Evolutionary conservation across 202 grass and related monocot genomes (phyloP).

Genomic region (Setaria viridis): DNA sequence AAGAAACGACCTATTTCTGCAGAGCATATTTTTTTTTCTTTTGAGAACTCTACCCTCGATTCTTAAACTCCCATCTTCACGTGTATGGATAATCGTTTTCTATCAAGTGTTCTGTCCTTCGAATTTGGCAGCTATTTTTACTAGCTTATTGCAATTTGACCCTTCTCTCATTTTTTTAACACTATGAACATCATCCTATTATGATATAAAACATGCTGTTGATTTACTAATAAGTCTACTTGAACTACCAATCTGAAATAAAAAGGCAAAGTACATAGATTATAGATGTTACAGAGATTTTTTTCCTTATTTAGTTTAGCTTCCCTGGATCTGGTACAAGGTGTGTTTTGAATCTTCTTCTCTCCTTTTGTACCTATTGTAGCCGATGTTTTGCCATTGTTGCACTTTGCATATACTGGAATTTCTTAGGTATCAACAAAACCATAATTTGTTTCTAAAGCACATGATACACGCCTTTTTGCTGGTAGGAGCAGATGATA

Average conservation of each 20-base stretch:
- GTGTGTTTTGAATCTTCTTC: neutral
- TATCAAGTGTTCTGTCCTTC: neutral
- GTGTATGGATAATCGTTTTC: neutral
- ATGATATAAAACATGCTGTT: conserved; percentile 4
- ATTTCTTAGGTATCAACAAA: neutral
- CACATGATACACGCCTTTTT: conserved; percentile 16
- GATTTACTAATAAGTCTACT: conserved; percentile 3
- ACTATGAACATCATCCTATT: neutral
- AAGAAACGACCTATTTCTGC: neutral
- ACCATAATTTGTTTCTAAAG: conserved; percentile 21
- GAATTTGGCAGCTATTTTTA: conserved; percentile 14
- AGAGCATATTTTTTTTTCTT: neutral
- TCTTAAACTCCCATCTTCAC: conserved; percentile 11
- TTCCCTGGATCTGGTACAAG: neutral
- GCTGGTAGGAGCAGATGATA: conserved; percentile 84
- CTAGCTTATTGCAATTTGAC: neutral
- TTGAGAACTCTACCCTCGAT: conserved; percentile 10
- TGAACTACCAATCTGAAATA: neutral
- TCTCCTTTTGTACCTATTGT: neutral
- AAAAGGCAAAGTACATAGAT: too few species aligned
- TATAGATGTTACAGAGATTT: too few species aligned
- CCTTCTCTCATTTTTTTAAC: neutral
- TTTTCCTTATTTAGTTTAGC: neutral
- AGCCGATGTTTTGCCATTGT: neutral
- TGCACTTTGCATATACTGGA: neutral